Evolutionary conservation across 1,284 basidiomycete genomes (phyloP), one percentile per base, ranked within the genome.

Genomic region (Heterobasidion parviporum): DNA sequence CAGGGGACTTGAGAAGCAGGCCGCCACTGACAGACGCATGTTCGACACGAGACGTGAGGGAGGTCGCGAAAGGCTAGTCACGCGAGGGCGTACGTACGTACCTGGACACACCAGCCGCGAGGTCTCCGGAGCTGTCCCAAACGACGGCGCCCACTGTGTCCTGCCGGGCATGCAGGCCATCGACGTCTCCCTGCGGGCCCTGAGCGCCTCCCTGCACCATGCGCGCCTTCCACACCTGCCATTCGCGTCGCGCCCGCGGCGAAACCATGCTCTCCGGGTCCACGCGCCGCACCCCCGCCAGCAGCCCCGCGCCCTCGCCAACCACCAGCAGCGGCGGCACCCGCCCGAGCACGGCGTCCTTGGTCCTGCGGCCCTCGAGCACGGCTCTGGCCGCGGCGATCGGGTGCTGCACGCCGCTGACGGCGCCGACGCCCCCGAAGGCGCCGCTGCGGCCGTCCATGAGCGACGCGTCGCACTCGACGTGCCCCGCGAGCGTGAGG

Each of bases 91-190:
- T 10, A 56, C 4, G 34, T 5, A 61, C 66, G 43, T 33, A 83
- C 87, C 86, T 89, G 18, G 89, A 91, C 32, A 90, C 88, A 3
- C 87, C 88, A 20, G 86, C 82, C 16, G 85, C 81, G 54, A 83
- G 62, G 16, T 72, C 71, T 3, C 72, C 75, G 0, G 63, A 64
- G 2, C 60, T 55, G 58, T 78, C 74, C 66, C 76, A 81, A 12
- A 73, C 79, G 44, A 89, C 73, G 15, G 87, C 86, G 18, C 88
- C 88, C 5, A 91, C 89, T 0, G 88, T 91, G 65, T 91, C 88
- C 63, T 89, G 85, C 52, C 80, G 69, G 46, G 70, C 65, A 35
- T 62, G 59, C 45, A 74, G 46, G 56, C 63, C 14, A 3, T 16
- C 35, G 5, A 43, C 12, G 32, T 16, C 33, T 50, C 50, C 26